phyloP scores from a whole-genome alignment of 306 rosid genomes.

The Albizia julibrissin region DNA sequence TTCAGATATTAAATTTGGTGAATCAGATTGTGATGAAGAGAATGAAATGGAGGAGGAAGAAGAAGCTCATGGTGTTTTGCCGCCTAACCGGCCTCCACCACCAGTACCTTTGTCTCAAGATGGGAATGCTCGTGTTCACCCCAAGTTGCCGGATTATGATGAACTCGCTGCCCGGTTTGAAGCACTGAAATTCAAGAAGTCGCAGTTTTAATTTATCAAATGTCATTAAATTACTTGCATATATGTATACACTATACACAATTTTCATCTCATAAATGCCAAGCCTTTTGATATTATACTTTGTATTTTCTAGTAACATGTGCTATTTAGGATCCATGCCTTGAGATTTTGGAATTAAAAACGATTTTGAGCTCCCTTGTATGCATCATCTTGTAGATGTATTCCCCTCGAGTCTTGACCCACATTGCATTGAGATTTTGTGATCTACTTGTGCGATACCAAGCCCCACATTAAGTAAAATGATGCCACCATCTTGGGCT shows the following conservation, averaged over 20 bases:
- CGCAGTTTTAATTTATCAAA: slow-evolving; percentile 31
- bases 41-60: slow-evolving; percentile 58
- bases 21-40: slow-evolving; percentile 83
- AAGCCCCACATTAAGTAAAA: too few relatives aligned
- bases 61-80: slow-evolving; percentile 44
- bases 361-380: too few relatives aligned
- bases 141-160: slow-evolving; percentile 87
- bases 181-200: slow-evolving; percentile 74
- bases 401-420: too few relatives aligned
- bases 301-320: too few relatives aligned
- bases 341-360: too few relatives aligned
- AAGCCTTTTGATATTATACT: not conserved
- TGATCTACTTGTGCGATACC: too few relatives aligned
- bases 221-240: slow-evolving; percentile 6
- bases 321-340: too few relatives aligned
- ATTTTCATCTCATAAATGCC: not conserved
- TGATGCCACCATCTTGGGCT: too few relatives aligned
- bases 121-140: slow-evolving; percentile 60
- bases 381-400: too few relatives aligned
- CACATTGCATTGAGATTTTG: too few relatives aligned
- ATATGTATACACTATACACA: not conserved
- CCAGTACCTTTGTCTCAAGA: slow-evolving; percentile 52
- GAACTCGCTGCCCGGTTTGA: slow-evolving; percentile 88
- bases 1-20: slow-evolving; percentile 79
- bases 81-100: slow-evolving; percentile 69